Percentiles rank a stretch among this genome's conserved stretches.
Evolutionary conservation across 1,139 yeast species (phyloP).

Genomic region (Pichia sp.): DNA sequence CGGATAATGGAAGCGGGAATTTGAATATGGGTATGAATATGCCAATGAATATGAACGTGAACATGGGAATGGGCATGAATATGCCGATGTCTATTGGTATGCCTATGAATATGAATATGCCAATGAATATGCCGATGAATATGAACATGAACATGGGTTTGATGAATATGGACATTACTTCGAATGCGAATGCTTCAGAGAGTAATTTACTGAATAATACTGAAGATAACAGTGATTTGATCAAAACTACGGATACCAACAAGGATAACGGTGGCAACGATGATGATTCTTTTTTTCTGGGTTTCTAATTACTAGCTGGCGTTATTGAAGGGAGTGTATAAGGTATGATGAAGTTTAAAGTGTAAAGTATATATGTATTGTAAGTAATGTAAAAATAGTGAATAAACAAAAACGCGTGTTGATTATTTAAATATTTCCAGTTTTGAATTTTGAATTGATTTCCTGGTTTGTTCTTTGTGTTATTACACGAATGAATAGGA

Average conservation of each 20-base stretch:
- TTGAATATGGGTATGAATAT: neutral
- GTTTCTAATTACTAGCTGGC: too few species aligned
- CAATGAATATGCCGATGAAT: neutral
- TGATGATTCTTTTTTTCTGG: neutral
- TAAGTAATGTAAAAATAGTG: too few species aligned
- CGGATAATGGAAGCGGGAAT: neutral
- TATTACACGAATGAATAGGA: too few species aligned
- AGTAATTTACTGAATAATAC: neutral
- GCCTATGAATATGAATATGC: too few species aligned
- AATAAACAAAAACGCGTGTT: too few species aligned
- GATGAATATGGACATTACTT: neutral
- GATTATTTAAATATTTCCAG: too few species aligned
- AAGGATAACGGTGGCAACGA: neutral
- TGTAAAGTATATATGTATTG: too few species aligned
- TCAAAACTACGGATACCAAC: neutral
- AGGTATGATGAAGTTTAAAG: too few species aligned
- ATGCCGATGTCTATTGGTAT: neutral
- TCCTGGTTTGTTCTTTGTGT: too few species aligned
- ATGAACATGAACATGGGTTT: neutral
- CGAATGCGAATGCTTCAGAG: neutral
- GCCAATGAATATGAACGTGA: neutral
- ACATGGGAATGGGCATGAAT: neutral
- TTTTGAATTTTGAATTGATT: too few species aligned
- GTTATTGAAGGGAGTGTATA: too few species aligned
- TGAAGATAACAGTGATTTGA: neutral